Evolutionary conservation across 192 early-diverging fungal genomes (phyloP).

Genomic region (Coemansia sp.): DNA sequence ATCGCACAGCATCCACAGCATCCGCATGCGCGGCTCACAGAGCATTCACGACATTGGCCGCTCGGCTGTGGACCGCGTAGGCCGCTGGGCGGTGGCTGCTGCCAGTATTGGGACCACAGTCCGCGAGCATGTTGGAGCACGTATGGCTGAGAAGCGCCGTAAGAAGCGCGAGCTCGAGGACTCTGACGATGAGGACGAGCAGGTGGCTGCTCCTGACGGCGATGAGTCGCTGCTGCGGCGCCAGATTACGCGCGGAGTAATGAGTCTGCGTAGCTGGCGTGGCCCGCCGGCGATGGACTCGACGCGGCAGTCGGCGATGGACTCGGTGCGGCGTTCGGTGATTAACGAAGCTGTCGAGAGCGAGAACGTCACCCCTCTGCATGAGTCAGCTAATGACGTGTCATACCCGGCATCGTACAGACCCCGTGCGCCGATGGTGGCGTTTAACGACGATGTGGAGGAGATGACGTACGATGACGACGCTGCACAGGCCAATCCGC

Average conservation of each 20-base stretch:
- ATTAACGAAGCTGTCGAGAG: too few species aligned
- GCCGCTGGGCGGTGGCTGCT: slow-evolving; percentile 31
- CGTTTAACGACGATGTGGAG: slow-evolving; percentile 43
- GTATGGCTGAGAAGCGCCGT: slow-evolving; percentile 47
- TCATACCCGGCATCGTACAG: background rate
- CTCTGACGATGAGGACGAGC: slow-evolving; percentile 54
- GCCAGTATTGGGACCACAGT: slow-evolving; percentile 26
- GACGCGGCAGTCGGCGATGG: background rate
- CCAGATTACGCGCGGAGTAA: slow-evolving; percentile 32
- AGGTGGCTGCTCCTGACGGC: background rate
- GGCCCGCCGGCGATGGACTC: slow-evolving; percentile 1
- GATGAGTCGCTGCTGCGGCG: slow-evolving; percentile 38
- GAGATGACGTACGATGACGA: slow-evolving; percentile 14
- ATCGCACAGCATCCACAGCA: slow-evolving; percentile 56
- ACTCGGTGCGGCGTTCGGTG: too few species aligned
- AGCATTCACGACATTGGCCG: slow-evolving; percentile 47
- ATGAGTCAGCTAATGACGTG: too few species aligned
- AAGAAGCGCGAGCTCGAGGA: slow-evolving; percentile 54
- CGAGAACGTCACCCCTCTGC: too few species aligned
- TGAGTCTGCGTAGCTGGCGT: slow-evolving; percentile 52
- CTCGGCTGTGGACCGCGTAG: slow-evolving; percentile 20
- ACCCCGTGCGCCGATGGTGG: slow-evolving; percentile 23
- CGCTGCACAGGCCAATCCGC: slow-evolving; percentile 18
- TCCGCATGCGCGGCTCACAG: slow-evolving; percentile 45
- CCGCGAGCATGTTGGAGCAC: slow-evolving; percentile 23